These are phyloP conservation scores for Ophiostoma quercus DNA, from an alignment of 2,329 filamentous ascomycete species.

Conservation along the genomic window DNA sequence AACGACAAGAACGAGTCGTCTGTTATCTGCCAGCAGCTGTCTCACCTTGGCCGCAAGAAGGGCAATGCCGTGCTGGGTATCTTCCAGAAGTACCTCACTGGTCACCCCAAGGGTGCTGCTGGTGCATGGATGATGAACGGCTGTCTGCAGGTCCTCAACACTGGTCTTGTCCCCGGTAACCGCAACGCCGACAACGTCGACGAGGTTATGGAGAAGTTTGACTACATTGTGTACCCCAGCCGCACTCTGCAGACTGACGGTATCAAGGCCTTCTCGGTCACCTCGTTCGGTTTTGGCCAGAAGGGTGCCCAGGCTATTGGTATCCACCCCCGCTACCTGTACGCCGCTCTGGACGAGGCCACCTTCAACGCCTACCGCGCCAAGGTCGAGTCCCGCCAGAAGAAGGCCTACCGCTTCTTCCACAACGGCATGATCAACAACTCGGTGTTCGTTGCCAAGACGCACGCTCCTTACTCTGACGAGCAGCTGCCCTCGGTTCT, in stretches of 20 bases:
- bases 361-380: constrained; percentile 76
- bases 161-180: constrained; percentile 90
- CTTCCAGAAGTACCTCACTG: constrained; percentile 99
- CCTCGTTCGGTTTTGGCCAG: constrained; percentile 98
- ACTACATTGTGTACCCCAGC: constrained; percentile 96
- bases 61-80: constrained; percentile 94
- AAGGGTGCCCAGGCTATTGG: constrained; percentile 97
- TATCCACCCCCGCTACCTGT: constrained; percentile 94
- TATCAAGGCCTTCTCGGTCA: constrained; percentile 97
- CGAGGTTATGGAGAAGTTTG: constrained; percentile 92
- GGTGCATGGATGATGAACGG: constrained; percentile 99
- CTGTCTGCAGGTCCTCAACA: constrained; percentile 90
- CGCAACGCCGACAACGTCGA: constrained; percentile 98
- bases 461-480: constrained; percentile 81
- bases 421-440: constrained; percentile 98
- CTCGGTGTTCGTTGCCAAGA: constrained; percentile 93
- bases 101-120: constrained; percentile 97
- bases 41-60: constrained; percentile 90
- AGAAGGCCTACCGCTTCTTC: constrained; percentile 98
- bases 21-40: constrained; percentile 92
- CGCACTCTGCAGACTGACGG: constrained; percentile 95
- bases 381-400: constrained; percentile 90
- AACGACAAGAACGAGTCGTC: constrained; percentile 99
- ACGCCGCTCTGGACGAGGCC: constrained; percentile 81
- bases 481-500: constrained; percentile 82